Evolutionary conservation across 1,284 basidiomycete genomes (phyloP).

Genomic region (Ustilago loliicola): DNA sequence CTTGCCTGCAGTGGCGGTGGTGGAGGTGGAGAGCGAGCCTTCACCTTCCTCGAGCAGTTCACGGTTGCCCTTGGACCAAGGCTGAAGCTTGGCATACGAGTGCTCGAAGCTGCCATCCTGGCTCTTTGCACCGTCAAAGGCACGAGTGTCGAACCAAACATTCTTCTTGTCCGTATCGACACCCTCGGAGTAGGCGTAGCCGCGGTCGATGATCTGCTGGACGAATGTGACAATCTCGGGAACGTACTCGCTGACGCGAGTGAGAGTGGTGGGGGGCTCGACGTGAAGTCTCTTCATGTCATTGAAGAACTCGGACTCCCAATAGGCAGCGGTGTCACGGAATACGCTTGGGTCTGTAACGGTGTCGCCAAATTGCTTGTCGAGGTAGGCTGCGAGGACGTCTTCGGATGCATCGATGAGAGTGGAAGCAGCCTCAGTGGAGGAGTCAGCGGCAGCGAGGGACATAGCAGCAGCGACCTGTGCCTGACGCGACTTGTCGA

Average conservation of each 20-base stretch:
- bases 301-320: slow-evolving; percentile 90
- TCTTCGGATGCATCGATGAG: slow-evolving; percentile 66
- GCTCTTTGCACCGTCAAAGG: slow-evolving; percentile 80
- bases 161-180: slow-evolving; percentile 58
- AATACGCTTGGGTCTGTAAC: slow-evolving; percentile 90
- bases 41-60: slow-evolving; percentile 93
- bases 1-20: slow-evolving; percentile 75
- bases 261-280: slow-evolving; percentile 88
- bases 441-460: slow-evolving; percentile 49
- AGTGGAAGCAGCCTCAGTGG: slow-evolving; percentile 37
- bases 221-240: slow-evolving; percentile 94
- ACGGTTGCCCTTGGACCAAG: slow-evolving; percentile 93
- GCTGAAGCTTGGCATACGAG: slow-evolving; percentile 93
- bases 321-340: slow-evolving; percentile 84
- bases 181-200: slow-evolving; percentile 81
- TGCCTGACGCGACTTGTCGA: slow-evolving; percentile 63
- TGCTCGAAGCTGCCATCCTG: slow-evolving; percentile 69
- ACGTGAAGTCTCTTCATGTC: slow-evolving; percentile 92
- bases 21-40: slow-evolving; percentile 76
- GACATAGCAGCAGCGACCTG: slow-evolving; percentile 65
- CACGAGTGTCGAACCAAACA: slow-evolving; percentile 93
- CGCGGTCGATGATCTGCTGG: slow-evolving; percentile 85
- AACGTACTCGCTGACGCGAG: slow-evolving; percentile 96
- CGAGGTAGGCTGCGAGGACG: slow-evolving; percentile 59
- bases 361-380: slow-evolving; percentile 75